Evolutionary conservation across 805 yeast genomes (phyloP).

Genomic region (Suhomyces emberorum): DNA sequence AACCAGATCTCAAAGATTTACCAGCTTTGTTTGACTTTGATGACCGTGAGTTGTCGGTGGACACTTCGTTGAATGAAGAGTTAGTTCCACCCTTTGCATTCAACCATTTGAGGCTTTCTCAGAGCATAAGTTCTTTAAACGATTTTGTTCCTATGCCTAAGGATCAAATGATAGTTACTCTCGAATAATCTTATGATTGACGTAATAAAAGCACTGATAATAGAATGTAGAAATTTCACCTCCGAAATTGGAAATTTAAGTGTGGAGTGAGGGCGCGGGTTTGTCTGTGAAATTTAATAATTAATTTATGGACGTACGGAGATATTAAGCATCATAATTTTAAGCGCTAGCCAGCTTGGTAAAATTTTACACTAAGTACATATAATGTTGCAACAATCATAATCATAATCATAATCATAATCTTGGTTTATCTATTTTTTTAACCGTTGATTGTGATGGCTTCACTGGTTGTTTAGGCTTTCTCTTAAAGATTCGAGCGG

Average conservation of each 20-base stretch:
- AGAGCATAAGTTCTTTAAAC: conserved; percentile 18
- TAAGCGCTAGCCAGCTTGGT: too few relatives aligned
- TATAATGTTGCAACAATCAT: too few relatives aligned
- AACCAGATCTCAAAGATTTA: conserved; percentile 40
- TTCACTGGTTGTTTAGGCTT: conserved; percentile 2
- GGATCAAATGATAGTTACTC: conserved; percentile 30
- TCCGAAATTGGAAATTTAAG: too few relatives aligned
- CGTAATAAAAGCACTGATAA: background rate
- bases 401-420: too few relatives aligned
- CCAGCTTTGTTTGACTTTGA: conserved; percentile 54
- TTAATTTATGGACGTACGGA: too few relatives aligned
- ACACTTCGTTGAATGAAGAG: conserved; percentile 35
- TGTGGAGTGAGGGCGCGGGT: too few relatives aligned
- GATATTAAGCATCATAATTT: too few relatives aligned
- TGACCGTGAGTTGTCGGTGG: conserved; percentile 48
- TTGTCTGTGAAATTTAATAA: too few relatives aligned
- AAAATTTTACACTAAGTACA: too few relatives aligned
- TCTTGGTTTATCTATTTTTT: conserved; percentile 34
- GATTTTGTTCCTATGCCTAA: conserved; percentile 39
- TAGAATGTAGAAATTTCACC: too few relatives aligned
- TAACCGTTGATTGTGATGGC: conserved; percentile 10
- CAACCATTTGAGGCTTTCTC: conserved; percentile 22
- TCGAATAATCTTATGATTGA: conserved; percentile 21
- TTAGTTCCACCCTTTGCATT: conserved; percentile 44
- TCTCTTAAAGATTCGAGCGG: conserved; percentile 21